phyloP scores from a whole-genome alignment of 164 flowering plant genomes.

The Cinnamomum chago region DNA sequence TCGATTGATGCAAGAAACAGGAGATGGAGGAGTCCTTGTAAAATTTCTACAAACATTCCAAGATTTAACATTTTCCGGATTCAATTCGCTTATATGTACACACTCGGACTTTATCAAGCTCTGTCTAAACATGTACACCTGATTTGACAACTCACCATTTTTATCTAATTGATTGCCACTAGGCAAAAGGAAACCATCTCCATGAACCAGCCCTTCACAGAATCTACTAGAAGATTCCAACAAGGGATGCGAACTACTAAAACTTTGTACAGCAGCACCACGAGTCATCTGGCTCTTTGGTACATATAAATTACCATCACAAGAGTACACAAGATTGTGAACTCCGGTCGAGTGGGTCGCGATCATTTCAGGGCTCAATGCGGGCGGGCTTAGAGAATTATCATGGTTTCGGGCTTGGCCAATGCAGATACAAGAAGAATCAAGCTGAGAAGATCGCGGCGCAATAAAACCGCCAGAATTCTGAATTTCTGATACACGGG shows the following conservation, averaged over 20 bases:
- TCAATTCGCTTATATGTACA: conserved; percentile 5
- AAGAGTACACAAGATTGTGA: background rate
- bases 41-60: conserved; percentile 3
- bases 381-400: background rate
- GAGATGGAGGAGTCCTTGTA: background rate
- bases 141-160: conserved; percentile 1
- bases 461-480: background rate
- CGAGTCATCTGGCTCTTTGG: background rate
- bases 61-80: conserved; percentile 19
- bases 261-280: background rate
- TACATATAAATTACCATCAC: background rate
- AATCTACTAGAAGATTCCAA: background rate
- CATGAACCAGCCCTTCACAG: conserved; percentile 5
- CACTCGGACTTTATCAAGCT: conserved; percentile 2
- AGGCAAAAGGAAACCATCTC: background rate
- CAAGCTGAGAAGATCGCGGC: background rate
- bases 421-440: background rate
- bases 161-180: background rate
- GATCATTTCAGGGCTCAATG: background rate
- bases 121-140: background rate
- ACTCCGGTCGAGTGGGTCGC: background rate
- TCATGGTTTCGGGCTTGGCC: background rate
- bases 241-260: background rate
- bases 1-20: conserved; percentile 7
- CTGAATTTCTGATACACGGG: background rate